Percentiles rank a stretch among this genome's conserved stretches.
Conservation (phyloP, 208 protist genomes). For the Acanthamoeba castellanii region DNA sequence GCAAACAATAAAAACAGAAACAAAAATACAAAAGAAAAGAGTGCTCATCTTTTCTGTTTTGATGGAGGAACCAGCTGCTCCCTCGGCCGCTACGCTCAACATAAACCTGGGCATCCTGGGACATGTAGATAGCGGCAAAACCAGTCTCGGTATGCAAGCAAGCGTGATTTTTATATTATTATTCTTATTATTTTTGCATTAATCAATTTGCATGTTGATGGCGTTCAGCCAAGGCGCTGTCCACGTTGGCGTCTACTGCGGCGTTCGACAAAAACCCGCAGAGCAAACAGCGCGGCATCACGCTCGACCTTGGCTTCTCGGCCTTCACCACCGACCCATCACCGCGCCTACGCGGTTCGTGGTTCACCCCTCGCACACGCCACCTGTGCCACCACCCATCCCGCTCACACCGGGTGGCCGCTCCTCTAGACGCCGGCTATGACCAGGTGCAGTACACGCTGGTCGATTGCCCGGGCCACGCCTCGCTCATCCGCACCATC, state of each 20-base stretch:
- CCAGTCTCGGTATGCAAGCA: constrained; percentile 85
- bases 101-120: constrained; percentile 97
- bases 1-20: not conserved
- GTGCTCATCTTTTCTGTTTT: not conserved
- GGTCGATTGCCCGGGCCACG: constrained; percentile 99
- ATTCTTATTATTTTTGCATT: not conserved
- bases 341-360: not conserved
- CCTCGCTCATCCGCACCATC: constrained; percentile 94
- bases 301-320: constrained; percentile 98
- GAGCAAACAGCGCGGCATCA: constrained; percentile 97
- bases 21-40: not conserved
- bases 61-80: not conserved
- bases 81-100: constrained; percentile 87
- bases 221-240: constrained; percentile 93
- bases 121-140: constrained; percentile 99
- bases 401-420: not conserved
- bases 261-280: constrained; percentile 98
- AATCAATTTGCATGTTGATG: too few relatives aligned
- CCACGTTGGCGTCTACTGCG: constrained; percentile 94
- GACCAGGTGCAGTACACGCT: constrained; percentile 95
- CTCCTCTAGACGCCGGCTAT: constrained; percentile 21
- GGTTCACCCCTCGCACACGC: not conserved
- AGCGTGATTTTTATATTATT: not conserved
- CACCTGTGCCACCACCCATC: too few relatives aligned
- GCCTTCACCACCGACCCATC: constrained; percentile 80